Conservation (phyloP, 805 yeast genomes). For the Isabelozyma heimii region DNA sequence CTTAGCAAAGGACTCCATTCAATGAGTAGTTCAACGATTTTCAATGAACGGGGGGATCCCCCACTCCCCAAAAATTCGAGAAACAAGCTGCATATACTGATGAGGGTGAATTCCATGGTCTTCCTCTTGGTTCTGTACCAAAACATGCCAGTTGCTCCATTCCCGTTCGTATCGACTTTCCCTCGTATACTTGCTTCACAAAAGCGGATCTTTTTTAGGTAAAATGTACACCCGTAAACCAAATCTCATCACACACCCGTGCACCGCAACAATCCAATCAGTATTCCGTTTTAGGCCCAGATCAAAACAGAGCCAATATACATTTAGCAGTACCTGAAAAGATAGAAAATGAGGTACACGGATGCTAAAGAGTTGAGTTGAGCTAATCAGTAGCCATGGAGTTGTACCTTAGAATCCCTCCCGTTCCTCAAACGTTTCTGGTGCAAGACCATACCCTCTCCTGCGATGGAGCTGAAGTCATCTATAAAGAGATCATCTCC, state of each 20-base stretch:
- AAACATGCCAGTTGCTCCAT: not conserved
- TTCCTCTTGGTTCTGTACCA: too few relatives aligned
- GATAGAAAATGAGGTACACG: not conserved
- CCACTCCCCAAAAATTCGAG: too few relatives aligned
- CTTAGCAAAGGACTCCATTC: too few relatives aligned
- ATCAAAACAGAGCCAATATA: not conserved
- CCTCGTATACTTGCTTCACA: not conserved
- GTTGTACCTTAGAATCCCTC: not conserved
- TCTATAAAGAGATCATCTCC: not conserved
- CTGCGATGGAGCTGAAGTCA: not conserved
- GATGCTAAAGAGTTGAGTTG: not conserved
- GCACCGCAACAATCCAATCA: not conserved
- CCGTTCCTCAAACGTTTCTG: not conserved
- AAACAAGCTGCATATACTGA: not conserved
- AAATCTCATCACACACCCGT: not conserved
- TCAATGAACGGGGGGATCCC: too few relatives aligned
- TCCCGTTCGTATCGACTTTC: not conserved
- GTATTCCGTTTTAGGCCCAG: not conserved
- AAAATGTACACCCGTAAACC: not conserved
- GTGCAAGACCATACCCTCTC: not conserved
- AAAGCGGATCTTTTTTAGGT: too few relatives aligned
- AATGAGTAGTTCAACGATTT: too few relatives aligned
- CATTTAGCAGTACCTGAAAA: not conserved
- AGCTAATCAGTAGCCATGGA: not conserved
- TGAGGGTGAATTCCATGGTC: not conserved